A percentile compares a stretch with the other conserved stretches of the same genome.
These are phyloP conservation scores for Xylaria scruposa DNA, from an alignment of 495 filamentous ascomycete genomes.

Conservation along the genomic window DNA sequence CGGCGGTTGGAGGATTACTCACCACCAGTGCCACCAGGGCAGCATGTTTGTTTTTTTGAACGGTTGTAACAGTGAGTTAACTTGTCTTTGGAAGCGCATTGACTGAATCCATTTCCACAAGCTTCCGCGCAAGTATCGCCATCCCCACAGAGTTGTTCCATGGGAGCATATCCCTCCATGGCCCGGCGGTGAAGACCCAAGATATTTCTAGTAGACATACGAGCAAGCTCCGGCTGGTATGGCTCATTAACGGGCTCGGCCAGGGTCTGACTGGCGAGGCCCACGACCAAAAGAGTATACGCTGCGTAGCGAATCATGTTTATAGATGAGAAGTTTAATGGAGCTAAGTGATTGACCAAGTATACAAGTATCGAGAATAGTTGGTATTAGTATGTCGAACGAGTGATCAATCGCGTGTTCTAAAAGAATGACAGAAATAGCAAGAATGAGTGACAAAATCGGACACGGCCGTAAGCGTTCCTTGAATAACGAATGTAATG, in stretches of 20 bases:
- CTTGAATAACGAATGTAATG: not conserved
- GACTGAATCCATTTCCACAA: conserved; percentile 51
- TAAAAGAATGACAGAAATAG: conserved; percentile 19
- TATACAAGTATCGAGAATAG: not conserved
- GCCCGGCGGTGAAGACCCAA: conserved; percentile 50
- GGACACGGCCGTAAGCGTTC: not conserved
- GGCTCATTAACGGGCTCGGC: conserved; percentile 48
- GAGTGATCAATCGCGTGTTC: conserved; percentile 14
- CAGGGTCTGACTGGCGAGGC: conserved; percentile 46
- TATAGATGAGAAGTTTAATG: not conserved
- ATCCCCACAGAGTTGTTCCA: conserved; percentile 46
- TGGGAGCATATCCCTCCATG: conserved; percentile 50
- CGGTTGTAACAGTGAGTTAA: conserved; percentile 55
- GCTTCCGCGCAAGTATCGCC: conserved; percentile 55
- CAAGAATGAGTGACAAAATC: not conserved
- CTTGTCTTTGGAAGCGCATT: conserved; percentile 49
- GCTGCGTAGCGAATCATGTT: conserved; percentile 10
- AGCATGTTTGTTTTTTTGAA: conserved; percentile 50
- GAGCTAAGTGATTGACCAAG: not conserved
- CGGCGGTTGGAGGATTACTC: conserved; percentile 27
- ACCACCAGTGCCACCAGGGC: conserved; percentile 52
- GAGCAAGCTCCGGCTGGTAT: conserved; percentile 47
- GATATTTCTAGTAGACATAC: conserved; percentile 48
- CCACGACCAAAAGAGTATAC: conserved; percentile 45
- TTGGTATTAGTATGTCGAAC: not conserved